Evolutionary conservation across 1,139 yeast species (phyloP).

Genomic region (Entelexis paramagnoliae): DNA sequence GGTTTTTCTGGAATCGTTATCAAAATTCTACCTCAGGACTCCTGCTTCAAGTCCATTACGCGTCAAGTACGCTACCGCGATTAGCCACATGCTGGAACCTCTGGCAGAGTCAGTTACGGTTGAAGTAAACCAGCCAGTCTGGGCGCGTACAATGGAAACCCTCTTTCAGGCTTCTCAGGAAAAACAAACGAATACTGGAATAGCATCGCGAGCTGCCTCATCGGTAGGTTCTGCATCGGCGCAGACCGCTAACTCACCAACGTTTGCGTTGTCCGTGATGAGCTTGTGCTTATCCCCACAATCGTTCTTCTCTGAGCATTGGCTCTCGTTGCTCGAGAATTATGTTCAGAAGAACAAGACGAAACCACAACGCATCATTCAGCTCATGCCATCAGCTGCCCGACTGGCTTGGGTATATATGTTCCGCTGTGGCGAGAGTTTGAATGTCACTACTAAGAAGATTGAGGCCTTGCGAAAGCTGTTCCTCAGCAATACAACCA

Average conservation of each 20-base stretch:
- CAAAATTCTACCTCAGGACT: conserved; percentile 65
- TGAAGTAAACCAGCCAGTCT: conserved; percentile 89
- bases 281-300: conserved; percentile 72
- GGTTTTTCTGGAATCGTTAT: conserved; percentile 73
- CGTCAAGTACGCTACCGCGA: conserved; percentile 71
- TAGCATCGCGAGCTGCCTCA: conserved; percentile 9
- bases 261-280: conserved; percentile 61
- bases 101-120: conserved; percentile 81
- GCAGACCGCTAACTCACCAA: conserved; percentile 41
- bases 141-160: conserved; percentile 70
- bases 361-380: conserved; percentile 13
- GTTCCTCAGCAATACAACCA: conserved; percentile 40
- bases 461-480: conserved; percentile 49
- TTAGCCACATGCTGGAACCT: conserved; percentile 64
- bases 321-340: conserved; percentile 60
- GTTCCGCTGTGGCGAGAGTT: conserved; percentile 75
- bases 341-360: conserved; percentile 42
- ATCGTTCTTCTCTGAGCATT: conserved; percentile 60
- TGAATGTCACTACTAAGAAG: conserved; percentile 72
- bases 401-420: conserved; percentile 82
- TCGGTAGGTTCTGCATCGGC: neutral
- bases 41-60: conserved; percentile 39
- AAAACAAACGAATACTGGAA: conserved; percentile 2
- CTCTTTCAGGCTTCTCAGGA: conserved; percentile 37
- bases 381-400: conserved; percentile 52